Percentiles rank a stretch among this genome's conserved stretches.
phyloP scores from a whole-genome alignment of 306 rosid species.

The Quillaja saponaria region DNA sequence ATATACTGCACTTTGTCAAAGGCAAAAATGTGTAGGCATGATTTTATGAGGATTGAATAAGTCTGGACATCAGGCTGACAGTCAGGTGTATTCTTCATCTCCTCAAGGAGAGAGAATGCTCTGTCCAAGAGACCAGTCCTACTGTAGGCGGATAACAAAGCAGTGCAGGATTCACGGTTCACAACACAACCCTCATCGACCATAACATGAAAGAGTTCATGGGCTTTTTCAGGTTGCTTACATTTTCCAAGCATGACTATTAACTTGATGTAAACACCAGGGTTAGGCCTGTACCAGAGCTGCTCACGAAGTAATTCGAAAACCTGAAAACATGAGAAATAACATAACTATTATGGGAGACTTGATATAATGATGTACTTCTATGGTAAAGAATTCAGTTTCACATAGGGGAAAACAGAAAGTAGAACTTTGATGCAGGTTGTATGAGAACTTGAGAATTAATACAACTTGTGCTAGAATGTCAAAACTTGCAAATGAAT shows the following conservation, averaged over 20 bases:
- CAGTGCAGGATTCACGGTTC: conserved; percentile 75
- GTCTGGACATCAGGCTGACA: conserved; percentile 91
- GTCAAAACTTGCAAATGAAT: conserved; percentile 7
- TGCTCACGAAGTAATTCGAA: conserved; percentile 83
- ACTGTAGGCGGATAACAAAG: conserved; percentile 85
- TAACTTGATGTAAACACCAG: conserved; percentile 74
- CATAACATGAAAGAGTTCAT: conserved; percentile 74
- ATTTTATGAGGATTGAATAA: conserved; percentile 81
- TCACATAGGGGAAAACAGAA: neutral
- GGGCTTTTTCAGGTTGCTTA: conserved; percentile 83
- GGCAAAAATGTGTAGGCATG: conserved; percentile 73
- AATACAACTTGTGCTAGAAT: conserved; percentile 5
- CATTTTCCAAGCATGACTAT: conserved; percentile 98
- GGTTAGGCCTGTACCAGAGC: conserved; percentile 77
- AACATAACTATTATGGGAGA: too few species aligned
- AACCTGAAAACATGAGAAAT: conserved; percentile 55
- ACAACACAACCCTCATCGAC: conserved; percentile 77
- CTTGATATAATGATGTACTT: conserved; percentile 21
- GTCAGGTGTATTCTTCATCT: conserved; percentile 69
- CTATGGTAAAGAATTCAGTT: conserved; percentile 17
- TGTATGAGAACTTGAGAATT: conserved; percentile 11
- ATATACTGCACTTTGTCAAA: conserved; percentile 71
- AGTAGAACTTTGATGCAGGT: neutral
- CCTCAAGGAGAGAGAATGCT: conserved; percentile 75
- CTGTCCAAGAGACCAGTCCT: conserved; percentile 78